Evolutionary conservation across 768 basidiomycete species (phyloP).

Genomic region (Lactarius sp.): DNA sequence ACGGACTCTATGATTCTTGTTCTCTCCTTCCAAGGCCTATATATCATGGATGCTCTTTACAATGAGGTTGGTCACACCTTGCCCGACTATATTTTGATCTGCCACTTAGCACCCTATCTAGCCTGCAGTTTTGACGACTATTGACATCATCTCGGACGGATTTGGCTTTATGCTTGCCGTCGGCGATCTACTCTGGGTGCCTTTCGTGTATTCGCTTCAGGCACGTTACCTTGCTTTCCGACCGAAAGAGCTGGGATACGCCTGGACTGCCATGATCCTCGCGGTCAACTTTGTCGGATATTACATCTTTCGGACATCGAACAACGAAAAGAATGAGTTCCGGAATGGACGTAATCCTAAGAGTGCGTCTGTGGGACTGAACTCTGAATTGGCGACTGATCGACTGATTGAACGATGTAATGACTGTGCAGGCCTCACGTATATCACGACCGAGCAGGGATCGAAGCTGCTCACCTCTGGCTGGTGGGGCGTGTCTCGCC

Average conservation of each 20-base stretch:
- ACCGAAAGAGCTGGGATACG: constrained; percentile 68
- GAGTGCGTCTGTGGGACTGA: constrained; percentile 42
- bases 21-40: constrained; percentile 78
- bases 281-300: constrained; percentile 68
- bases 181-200: constrained; percentile 91
- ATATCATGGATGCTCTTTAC: constrained; percentile 81
- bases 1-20: constrained; percentile 94
- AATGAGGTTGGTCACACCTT: constrained; percentile 62
- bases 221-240: constrained; percentile 93
- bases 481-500: constrained; percentile 94
- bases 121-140: constrained; percentile 87
- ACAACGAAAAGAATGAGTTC: constrained; percentile 95
- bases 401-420: neutral
- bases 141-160: constrained; percentile 97
- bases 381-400: neutral
- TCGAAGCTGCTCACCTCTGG: constrained; percentile 90
- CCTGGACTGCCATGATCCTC: constrained; percentile 54
- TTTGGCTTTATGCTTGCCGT: constrained; percentile 98
- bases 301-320: constrained; percentile 85
- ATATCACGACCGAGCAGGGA: constrained; percentile 76
- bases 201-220: constrained; percentile 90
- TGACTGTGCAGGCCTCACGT: constrained; percentile 56
- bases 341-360: constrained; percentile 91
- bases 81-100: neutral
- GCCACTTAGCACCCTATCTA: constrained; percentile 32